A percentile compares a stretch with the other conserved stretches of the same genome.
These are phyloP conservation scores for Boletellus ananas DNA, from an alignment of 768 basidiomycete species.

Conservation along the genomic window DNA sequence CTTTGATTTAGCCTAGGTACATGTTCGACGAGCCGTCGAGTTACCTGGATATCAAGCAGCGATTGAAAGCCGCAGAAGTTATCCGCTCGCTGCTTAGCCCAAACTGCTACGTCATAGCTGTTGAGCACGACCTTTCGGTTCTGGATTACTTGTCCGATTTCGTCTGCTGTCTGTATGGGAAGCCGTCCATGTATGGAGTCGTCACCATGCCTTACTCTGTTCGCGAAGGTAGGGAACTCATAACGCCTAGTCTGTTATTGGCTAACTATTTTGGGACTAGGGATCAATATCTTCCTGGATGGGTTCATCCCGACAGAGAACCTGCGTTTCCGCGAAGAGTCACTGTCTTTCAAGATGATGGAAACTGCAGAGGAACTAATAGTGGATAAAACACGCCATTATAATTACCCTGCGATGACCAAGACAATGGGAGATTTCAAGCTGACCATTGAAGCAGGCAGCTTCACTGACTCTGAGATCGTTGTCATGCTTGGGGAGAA, in stretches of 20 bases:
- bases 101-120: constrained; percentile 90
- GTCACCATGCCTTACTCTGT: constrained; percentile 99
- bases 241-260: not conserved
- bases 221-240: constrained; percentile 70
- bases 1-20: constrained; percentile 51
- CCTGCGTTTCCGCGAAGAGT: constrained; percentile 94
- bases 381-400: constrained; percentile 82
- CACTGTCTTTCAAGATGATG: constrained; percentile 94
- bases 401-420: constrained; percentile 92
- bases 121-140: constrained; percentile 98
- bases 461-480: constrained; percentile 99
- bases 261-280: constrained; percentile 35
- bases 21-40: constrained; percentile 99
- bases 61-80: constrained; percentile 90
- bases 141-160: constrained; percentile 98
- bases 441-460: constrained; percentile 83
- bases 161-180: constrained; percentile 96
- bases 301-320: constrained; percentile 99
- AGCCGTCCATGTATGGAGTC: constrained; percentile 96
- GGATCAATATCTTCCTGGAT: constrained; percentile 99
- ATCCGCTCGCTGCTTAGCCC: constrained; percentile 84
- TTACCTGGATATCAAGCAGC: constrained; percentile 96
- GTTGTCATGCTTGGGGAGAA: constrained; percentile 99
- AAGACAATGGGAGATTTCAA: constrained; percentile 97
- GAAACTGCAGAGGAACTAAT: constrained; percentile 92